Base-by-base conservation (phyloP, 192 early-diverging fungal species). In the Allomyces javanicus region DNA sequence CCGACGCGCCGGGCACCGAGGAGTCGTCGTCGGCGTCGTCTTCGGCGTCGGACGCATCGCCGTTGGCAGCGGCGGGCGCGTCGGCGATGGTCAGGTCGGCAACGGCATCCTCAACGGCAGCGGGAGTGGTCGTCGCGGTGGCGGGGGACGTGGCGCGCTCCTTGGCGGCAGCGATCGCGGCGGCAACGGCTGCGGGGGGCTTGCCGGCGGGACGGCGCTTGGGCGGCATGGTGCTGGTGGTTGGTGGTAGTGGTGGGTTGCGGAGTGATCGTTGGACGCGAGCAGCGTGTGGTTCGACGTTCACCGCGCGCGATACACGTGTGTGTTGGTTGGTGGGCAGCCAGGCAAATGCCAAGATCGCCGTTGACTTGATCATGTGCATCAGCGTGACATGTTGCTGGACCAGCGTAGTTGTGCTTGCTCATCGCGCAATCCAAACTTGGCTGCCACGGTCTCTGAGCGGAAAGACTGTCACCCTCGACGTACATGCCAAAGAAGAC, bases 291-390 rank as follows among this genome's bases (percentile, higher is more conserved):
- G 33, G 33, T 40, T 40, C 33, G 7, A 40, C 33, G 3, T 40
- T 3, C 3, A 40, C 33, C 33, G 33, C 33, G 7, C 33, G 33
- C 33, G 33, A 3, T 40, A 7, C 33, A 40, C 33, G 33, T 40
- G 33, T 9, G 33, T 40, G 7, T 40, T 40, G 33, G 33, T 40
- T 40, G 33, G 33, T 40, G 33, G 0, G 33, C 33, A 40, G 33
- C 3, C n/a, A 58, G 25, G 7, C 25, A 12, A 4, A 1, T 27
- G 33, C 11, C 66, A 17, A n/a, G 7, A 3, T 14, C 11, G 9
- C 7, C 0, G 17, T 70, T 43, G 73, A 55, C 71, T 75, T 72
- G 64, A 69, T 75, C 21, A 58, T 24, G 66, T 75, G 33, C 33
- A 9, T 3, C 33, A 3, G 33, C 33, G 33, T 40, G 33, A 40